Percentiles rank a stretch among this genome's conserved stretches.
Evolutionary conservation across 2,329 filamentous ascomycete species (phyloP).

Genomic region (Xylariaceae sp.): DNA sequence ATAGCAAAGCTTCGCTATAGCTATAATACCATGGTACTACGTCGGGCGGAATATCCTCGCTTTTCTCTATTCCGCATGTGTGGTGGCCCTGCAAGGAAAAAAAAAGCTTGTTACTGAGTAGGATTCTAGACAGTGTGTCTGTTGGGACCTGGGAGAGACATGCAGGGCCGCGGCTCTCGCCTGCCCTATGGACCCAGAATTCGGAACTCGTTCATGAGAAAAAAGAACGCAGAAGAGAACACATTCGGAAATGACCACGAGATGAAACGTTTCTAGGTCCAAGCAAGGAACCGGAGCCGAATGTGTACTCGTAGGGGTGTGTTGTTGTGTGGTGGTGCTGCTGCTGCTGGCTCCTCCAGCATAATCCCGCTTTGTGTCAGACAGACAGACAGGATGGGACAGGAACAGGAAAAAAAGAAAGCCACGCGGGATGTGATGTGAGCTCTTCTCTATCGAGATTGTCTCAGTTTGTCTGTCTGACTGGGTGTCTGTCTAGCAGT

Average conservation of each 20-base stretch:
- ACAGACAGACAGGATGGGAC: no score
- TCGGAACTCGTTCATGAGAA: background rate
- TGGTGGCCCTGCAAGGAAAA: background rate
- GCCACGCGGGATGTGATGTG: no score
- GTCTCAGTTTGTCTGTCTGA: background rate
- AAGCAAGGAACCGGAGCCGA: no score
- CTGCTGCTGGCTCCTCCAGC: no score
- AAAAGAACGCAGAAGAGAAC: background rate
- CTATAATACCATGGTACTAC: background rate
- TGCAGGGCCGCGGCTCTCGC: background rate
- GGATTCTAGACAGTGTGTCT: background rate
- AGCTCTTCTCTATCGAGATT: background rate
- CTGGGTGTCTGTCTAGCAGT: background rate
- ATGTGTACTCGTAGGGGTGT: no score
- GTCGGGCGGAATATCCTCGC: background rate
- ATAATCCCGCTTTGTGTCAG: no score
- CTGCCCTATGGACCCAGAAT: background rate
- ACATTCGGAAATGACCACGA: background rate
- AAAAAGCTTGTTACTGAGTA: background rate
- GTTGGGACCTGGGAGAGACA: background rate
- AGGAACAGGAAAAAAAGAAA: no score
- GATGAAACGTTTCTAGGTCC: background rate
- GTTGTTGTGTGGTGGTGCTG: no score
- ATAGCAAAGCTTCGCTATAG: background rate
- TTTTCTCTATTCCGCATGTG: background rate